Evolutionary conservation across 192 early-diverging fungal species (phyloP).

Genomic region (Linnemannia hyalina): DNA sequence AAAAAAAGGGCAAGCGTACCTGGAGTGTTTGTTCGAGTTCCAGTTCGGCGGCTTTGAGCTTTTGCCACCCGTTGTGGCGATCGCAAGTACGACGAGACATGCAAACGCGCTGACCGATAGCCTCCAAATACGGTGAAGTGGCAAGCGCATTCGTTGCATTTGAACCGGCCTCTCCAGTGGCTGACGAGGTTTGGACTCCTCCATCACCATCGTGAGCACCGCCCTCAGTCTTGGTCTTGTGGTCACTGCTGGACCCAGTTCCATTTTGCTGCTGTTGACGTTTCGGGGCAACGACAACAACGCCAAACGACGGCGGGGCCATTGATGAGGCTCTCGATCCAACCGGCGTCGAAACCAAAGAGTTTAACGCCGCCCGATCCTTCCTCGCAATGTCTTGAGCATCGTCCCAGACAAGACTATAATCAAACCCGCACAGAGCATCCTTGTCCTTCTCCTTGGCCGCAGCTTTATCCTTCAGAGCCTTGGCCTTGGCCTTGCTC

Average conservation of each 20-base stretch:
- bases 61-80: slow-evolving; percentile 66
- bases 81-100: slow-evolving; percentile 54
- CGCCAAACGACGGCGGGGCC: slow-evolving; percentile 39
- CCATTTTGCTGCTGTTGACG: slow-evolving; percentile 1
- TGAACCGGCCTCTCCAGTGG: neutral
- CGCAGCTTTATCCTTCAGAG: slow-evolving; percentile 8
- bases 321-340: slow-evolving; percentile 43
- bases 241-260: neutral
- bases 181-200: neutral
- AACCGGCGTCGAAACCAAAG: slow-evolving; percentile 23
- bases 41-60: slow-evolving; percentile 54
- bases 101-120: slow-evolving; percentile 50
- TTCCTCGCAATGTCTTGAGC: slow-evolving; percentile 31
- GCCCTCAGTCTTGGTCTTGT: neutral
- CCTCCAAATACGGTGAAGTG: slow-evolving; percentile 11
- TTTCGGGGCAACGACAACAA: slow-evolving; percentile 35
- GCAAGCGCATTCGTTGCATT: neutral
- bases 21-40: slow-evolving; percentile 58
- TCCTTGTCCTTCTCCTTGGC: slow-evolving; percentile 50
- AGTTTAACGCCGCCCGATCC: slow-evolving; percentile 18
- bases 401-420: slow-evolving; percentile 59
- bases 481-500: slow-evolving; percentile 26
- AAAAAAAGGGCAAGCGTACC: slow-evolving; percentile 20
- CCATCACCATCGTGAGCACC: neutral
- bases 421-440: slow-evolving; percentile 62